Percentiles rank a stretch among this genome's conserved stretches.
phyloP scores from a whole-genome alignment of 352 stramenopile genomes.

The Phytophthora europaea region DNA sequence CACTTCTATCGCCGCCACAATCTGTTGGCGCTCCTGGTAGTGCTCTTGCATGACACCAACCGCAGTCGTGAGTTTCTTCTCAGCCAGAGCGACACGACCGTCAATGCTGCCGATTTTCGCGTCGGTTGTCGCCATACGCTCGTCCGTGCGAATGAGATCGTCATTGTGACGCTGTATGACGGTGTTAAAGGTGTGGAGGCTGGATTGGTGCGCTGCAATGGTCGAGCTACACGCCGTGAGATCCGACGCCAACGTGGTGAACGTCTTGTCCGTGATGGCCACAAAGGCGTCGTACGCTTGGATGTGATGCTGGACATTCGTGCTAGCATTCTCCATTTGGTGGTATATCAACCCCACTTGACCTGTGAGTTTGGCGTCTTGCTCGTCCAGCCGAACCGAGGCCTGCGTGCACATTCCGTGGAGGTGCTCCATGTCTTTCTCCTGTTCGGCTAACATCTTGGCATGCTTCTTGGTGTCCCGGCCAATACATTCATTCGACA shows the following conservation, averaged over 20 bases:
- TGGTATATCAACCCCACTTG: slow-evolving; percentile 37
- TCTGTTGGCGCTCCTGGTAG: slow-evolving; percentile 52
- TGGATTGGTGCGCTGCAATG: slow-evolving; percentile 47
- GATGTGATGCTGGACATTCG: slow-evolving; percentile 17
- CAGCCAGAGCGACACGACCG: slow-evolving; percentile 43
- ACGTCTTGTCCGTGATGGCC: slow-evolving; percentile 39
- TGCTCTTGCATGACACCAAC: slow-evolving; percentile 50
- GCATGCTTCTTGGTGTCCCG: slow-evolving; percentile 28
- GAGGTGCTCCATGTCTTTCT: slow-evolving; percentile 48
- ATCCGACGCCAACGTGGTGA: slow-evolving; percentile 40
- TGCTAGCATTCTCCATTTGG: slow-evolving; percentile 10
- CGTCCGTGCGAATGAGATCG: slow-evolving; percentile 44
- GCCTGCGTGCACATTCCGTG: slow-evolving; percentile 34
- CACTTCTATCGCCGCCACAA: slow-evolving; percentile 37
- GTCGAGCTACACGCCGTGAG: slow-evolving; percentile 37
- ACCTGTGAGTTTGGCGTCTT: slow-evolving; percentile 38
- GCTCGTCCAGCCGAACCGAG: slow-evolving; percentile 30
- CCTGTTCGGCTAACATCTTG: slow-evolving; percentile 31
- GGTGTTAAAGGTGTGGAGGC: slow-evolving; percentile 41
- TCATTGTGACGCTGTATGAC: slow-evolving; percentile 38
- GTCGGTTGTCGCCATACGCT: slow-evolving; percentile 42
- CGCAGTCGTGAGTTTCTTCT: slow-evolving; percentile 57
- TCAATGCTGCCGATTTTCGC: slow-evolving; percentile 50
- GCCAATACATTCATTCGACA: slow-evolving; percentile 29
- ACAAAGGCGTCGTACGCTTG: slow-evolving; percentile 37